Conservation (phyloP, 2,329 filamentous ascomycete species). For the Mollisia scopiformis region DNA sequence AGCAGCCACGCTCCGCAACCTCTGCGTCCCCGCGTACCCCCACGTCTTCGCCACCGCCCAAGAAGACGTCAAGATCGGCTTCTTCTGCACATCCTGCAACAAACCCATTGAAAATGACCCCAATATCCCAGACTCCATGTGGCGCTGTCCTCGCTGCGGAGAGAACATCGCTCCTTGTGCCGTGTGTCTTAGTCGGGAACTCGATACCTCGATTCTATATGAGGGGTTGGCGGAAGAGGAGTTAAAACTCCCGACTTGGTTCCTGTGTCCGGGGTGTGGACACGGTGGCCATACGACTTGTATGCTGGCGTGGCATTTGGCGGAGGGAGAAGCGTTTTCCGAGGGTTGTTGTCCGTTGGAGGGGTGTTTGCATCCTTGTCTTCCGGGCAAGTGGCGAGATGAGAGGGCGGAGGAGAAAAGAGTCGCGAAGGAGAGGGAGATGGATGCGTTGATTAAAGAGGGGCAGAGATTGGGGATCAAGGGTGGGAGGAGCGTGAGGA, state of each 20-base stretch:
- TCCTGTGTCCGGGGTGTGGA: constrained; percentile 64
- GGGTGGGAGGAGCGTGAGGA: constrained; percentile 39
- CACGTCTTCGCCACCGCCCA: constrained; percentile 57
- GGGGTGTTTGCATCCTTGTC: constrained; percentile 65
- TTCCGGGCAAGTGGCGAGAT: constrained; percentile 58
- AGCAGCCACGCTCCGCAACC: constrained; percentile 62
- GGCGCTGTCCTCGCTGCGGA: constrained; percentile 64
- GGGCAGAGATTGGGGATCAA: constrained; percentile 22
- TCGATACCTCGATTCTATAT: constrained; percentile 12
- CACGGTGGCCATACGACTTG: constrained; percentile 66
- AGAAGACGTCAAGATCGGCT: constrained; percentile 55
- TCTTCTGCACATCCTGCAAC: constrained; percentile 58
- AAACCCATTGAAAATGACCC: constrained; percentile 51
- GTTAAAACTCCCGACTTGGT: constrained; percentile 49
- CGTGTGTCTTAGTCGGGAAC: constrained; percentile 53
- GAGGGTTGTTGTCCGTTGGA: constrained; percentile 67
- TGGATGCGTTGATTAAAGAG: constrained; percentile 40
- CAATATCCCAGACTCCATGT: constrained; percentile 42
- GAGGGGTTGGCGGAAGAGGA: not conserved
- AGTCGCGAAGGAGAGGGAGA: constrained; percentile 45
- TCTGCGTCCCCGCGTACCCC: constrained; percentile 57
- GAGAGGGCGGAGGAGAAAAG: constrained; percentile 42
- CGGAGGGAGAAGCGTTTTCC: constrained; percentile 39
- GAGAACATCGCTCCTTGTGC: constrained; percentile 58
- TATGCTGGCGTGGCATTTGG: constrained; percentile 62